These are phyloP conservation scores for Eimeria falciformis DNA, from an alignment of 169 alveolate species.

Conservation along the genomic window DNA sequence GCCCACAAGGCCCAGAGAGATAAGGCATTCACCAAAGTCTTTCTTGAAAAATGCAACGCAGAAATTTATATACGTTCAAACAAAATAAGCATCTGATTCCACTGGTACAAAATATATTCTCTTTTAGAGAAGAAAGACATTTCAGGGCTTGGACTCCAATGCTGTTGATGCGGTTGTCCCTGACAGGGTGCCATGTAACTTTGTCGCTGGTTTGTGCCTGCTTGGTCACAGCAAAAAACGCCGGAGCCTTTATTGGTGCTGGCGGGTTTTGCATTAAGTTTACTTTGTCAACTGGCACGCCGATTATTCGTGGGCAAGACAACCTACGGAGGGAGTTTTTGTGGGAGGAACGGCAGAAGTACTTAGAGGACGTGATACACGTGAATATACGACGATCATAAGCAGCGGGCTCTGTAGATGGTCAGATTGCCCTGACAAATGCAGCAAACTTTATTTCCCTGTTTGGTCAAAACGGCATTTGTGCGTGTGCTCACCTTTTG, in stretches of 20 bases:
- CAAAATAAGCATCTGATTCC: constrained; percentile 13
- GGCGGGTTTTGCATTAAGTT: neutral
- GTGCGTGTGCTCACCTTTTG: constrained; percentile 44
- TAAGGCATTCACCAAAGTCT: neutral
- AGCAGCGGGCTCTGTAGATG: too few relatives aligned
- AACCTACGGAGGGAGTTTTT: neutral
- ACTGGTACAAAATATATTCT: constrained; percentile 42
- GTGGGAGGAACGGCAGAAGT: constrained; percentile 26
- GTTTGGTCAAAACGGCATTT: neutral
- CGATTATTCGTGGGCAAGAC: neutral
- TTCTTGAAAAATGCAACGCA: neutral
- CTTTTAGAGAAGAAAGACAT: neutral
- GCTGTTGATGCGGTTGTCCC: neutral
- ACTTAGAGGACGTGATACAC: constrained; percentile 24
- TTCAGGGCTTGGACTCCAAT: neutral
- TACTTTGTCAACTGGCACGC: neutral
- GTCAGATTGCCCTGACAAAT: too few relatives aligned
- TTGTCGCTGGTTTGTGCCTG: neutral
- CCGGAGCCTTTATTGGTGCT: neutral
- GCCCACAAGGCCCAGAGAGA: constrained; percentile 23
- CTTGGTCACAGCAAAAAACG: neutral
- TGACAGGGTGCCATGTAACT: neutral
- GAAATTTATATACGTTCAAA: neutral
- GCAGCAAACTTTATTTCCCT: too few relatives aligned
- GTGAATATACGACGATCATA: too few relatives aligned